Evolutionary conservation across 1,284 basidiomycete genomes (phyloP).

Genomic region (Sutorius eximius): DNA sequence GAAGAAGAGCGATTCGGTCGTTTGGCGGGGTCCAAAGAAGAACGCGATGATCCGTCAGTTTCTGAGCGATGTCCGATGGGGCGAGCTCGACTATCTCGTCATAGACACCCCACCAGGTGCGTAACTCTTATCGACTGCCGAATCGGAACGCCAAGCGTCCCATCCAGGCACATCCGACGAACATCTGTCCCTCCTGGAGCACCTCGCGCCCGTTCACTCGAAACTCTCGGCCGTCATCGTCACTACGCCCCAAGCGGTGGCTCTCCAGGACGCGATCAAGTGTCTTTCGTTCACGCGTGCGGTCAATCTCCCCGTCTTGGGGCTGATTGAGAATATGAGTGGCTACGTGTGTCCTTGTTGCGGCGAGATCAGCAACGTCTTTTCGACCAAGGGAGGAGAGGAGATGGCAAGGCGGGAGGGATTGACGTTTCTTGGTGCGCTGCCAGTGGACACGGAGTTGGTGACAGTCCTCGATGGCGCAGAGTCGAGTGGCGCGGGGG

Average conservation of each 20-base stretch:
- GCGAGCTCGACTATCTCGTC: slow-evolving; percentile 92
- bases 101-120: slow-evolving; percentile 96
- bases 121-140: slow-evolving; percentile 27
- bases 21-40: slow-evolving; percentile 99
- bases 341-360: slow-evolving; percentile 97
- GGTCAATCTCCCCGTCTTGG: slow-evolving; percentile 85
- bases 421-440: slow-evolving; percentile 80
- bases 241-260: slow-evolving; percentile 97
- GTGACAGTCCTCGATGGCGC: slow-evolving; percentile 85
- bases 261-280: slow-evolving; percentile 93
- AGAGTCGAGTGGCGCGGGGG: slow-evolving; percentile 27
- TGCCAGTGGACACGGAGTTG: slow-evolving; percentile 93
- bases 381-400: slow-evolving; percentile 92
- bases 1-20: slow-evolving; percentile 88
- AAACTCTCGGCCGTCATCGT: slow-evolving; percentile 87
- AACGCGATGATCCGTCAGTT: slow-evolving; percentile 99
- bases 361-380: slow-evolving; percentile 91
- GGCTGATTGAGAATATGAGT: slow-evolving; percentile 98
- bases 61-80: slow-evolving; percentile 95
- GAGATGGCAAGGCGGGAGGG: slow-evolving; percentile 79
- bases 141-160: slow-evolving; percentile 6
- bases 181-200: slow-evolving; percentile 93
- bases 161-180: slow-evolving; percentile 92
- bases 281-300: slow-evolving; percentile 93
- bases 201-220: slow-evolving; percentile 82